Conservation (phyloP, 306 rosid genomes). For the Neltuma alba region DNA sequence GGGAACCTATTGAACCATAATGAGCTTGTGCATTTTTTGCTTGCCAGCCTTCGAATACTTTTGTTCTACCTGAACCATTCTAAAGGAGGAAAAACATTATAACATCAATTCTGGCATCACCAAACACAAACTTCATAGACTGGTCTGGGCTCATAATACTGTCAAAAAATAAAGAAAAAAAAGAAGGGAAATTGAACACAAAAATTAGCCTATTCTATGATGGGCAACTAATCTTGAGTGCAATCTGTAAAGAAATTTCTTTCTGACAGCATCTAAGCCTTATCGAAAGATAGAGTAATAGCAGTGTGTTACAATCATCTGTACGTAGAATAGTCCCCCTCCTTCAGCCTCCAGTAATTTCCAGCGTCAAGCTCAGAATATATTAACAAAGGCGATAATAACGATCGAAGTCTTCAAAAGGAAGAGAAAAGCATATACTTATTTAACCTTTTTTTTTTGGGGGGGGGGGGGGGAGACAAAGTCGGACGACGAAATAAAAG, state of each 20-base stretch:
- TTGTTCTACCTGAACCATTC: neutral
- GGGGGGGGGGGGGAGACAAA: too few species aligned
- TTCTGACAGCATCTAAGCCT: neutral
- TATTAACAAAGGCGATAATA: neutral
- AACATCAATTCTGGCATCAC: neutral
- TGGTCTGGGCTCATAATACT: neutral
- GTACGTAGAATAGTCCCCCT: neutral
- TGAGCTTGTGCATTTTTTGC: neutral
- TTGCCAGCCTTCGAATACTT: neutral
- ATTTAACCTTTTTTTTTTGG: too few species aligned
- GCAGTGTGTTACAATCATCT: neutral
- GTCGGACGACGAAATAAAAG: neutral
- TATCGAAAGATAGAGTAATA: neutral
- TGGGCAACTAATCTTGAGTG: neutral
- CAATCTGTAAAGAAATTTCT: neutral
- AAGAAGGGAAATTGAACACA: neutral
- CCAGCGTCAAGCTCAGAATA: neutral
- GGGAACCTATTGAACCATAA: neutral
- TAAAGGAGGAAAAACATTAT: neutral
- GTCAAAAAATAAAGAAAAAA: too few species aligned
- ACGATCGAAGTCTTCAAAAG: neutral
- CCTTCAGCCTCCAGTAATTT: conserved; percentile 5
- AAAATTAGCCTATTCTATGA: conserved; percentile 2
- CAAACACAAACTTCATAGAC: neutral
- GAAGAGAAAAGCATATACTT: neutral